These are phyloP conservation scores for Colletotrichum neosansevieriae DNA, from an alignment of 2,329 filamentous ascomycete species.

Conservation along the genomic window DNA sequence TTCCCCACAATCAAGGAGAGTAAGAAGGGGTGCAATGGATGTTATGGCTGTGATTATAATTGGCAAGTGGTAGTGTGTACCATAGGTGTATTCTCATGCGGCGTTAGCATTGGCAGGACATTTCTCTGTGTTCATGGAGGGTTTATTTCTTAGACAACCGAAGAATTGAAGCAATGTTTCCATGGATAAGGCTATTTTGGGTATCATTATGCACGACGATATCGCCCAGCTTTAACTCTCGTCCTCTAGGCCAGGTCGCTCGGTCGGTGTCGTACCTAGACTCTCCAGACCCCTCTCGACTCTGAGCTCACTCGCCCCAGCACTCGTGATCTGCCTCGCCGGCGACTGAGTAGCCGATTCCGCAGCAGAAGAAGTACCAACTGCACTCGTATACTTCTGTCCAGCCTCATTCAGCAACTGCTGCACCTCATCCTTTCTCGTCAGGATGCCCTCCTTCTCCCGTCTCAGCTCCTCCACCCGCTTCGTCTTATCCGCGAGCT, in stretches of 20 bases:
- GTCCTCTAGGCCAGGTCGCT: constrained; percentile 47
- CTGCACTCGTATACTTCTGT: constrained; percentile 66
- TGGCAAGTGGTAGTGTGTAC: constrained; percentile 44
- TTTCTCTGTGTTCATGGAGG: constrained; percentile 43
- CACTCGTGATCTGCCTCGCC: constrained; percentile 36
- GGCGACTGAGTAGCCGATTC: constrained; percentile 38
- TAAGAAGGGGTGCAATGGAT: constrained; percentile 17
- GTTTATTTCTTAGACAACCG: constrained; percentile 42
- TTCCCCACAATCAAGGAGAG: neutral
- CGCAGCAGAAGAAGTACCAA: constrained; percentile 45
- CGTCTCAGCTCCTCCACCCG: constrained; percentile 74
- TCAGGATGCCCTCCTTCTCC: constrained; percentile 76
- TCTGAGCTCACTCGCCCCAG: constrained; percentile 43
- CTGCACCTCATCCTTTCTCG: constrained; percentile 84
- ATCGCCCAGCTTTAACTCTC: constrained; percentile 40
- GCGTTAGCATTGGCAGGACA: constrained; percentile 44
- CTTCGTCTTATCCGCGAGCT: constrained; percentile 69
- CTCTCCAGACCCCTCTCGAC: constrained; percentile 60
- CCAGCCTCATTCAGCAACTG: constrained; percentile 83
- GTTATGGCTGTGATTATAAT: constrained; percentile 39
- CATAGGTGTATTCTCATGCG: constrained; percentile 46
- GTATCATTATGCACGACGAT: constrained; percentile 40
- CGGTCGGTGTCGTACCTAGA: constrained; percentile 58
- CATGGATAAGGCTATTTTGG: constrained; percentile 20
- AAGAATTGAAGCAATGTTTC: constrained; percentile 37